Conservation (phyloP, 257 asterid species). For the Solanum ossicruentum region DNA sequence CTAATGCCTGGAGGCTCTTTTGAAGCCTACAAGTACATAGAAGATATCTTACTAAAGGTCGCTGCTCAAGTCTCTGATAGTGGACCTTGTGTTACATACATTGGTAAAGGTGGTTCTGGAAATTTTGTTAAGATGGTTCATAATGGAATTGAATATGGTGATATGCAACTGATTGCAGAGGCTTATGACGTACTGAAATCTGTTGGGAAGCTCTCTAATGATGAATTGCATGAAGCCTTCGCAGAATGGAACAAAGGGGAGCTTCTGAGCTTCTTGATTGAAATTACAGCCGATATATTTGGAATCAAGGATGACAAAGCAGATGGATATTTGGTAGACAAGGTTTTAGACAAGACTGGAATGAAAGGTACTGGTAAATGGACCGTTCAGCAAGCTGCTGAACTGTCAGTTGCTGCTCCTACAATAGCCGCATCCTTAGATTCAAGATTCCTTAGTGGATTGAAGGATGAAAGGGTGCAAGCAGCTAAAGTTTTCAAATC, state of each 20-base stretch:
- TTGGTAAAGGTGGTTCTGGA: conserved; percentile 87
- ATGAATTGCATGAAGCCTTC: conserved; percentile 62
- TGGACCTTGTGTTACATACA: conserved; percentile 93
- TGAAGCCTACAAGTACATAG: conserved; percentile 71
- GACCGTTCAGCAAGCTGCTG: conserved; percentile 99
- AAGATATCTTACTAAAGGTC: conserved; percentile 75
- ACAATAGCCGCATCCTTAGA: conserved; percentile 90
- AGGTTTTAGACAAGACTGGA: conserved; percentile 92
- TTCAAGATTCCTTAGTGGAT: conserved; percentile 88
- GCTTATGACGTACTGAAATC: conserved; percentile 89
- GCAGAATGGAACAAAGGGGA: conserved; percentile 90
- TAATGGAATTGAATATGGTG: conserved; percentile 94
- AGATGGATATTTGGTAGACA: conserved; percentile 79
- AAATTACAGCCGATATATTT: conserved; percentile 89
- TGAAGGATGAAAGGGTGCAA: conserved; percentile 73
- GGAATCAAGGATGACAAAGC: conserved; percentile 87
- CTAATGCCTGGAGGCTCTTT: conserved; percentile 95
- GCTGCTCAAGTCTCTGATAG: conserved; percentile 96
- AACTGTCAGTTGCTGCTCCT: conserved; percentile 85
- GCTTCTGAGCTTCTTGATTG: conserved; percentile 90
- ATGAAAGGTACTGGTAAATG: conserved; percentile 99
- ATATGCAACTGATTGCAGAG: conserved; percentile 93
- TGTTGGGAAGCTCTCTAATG: conserved; percentile 79
- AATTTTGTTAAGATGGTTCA: conserved; percentile 96
- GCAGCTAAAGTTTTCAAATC: conserved; percentile 82